phyloP scores from a whole-genome alignment of 2,329 filamentous ascomycete genomes.

The Thyridium curvatum region DNA sequence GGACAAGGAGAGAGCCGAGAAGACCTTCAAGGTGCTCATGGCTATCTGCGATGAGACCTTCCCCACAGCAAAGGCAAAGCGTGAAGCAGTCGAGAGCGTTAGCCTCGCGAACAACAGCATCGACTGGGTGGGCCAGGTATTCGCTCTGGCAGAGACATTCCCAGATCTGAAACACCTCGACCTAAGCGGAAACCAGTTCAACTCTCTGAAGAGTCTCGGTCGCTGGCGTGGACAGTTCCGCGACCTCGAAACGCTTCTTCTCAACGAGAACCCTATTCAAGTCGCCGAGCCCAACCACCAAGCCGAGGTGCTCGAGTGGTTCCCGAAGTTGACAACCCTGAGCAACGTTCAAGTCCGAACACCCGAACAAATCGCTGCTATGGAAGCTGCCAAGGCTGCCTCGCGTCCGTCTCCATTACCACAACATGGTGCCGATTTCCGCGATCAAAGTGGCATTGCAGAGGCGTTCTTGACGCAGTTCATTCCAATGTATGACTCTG shows the following conservation, averaged over 20 bases:
- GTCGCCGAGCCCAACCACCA: constrained; percentile 52
- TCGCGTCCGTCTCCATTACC: constrained; percentile 51
- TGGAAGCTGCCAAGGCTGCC: constrained; percentile 40
- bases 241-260: constrained; percentile 71
- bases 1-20: constrained; percentile 63
- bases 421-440: constrained; percentile 60
- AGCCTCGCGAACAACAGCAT: constrained; percentile 78
- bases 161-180: constrained; percentile 85
- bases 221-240: constrained; percentile 76
- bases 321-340: constrained; percentile 70
- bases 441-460: constrained; percentile 68
- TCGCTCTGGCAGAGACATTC: constrained; percentile 69
- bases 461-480: constrained; percentile 72
- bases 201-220: constrained; percentile 59
- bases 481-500: constrained; percentile 65
- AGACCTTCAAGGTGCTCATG: constrained; percentile 91
- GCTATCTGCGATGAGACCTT: constrained; percentile 75
- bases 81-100: constrained; percentile 74
- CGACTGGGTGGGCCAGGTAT: constrained; percentile 64
- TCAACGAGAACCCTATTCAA: constrained; percentile 71
- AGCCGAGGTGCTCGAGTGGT: constrained; percentile 71
- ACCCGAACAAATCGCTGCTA: constrained; percentile 58
- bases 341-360: constrained; percentile 71
- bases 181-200: constrained; percentile 76
- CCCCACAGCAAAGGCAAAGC: constrained; percentile 63